Evolutionary conservation across 331 rosid species (phyloP).

Genomic region (Arachis monticola): DNA sequence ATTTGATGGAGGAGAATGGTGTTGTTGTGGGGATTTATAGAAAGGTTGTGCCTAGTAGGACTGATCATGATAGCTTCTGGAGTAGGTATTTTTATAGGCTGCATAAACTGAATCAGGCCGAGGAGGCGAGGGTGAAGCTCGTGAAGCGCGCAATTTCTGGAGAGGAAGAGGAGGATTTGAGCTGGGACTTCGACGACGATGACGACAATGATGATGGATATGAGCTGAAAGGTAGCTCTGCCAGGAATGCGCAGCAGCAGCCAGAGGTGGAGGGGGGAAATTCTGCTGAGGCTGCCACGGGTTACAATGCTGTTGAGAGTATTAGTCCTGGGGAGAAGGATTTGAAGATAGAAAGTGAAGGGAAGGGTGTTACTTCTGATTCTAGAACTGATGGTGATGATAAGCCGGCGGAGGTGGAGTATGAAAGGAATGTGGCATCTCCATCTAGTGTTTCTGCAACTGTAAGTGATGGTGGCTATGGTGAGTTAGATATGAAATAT

Average conservation of each 20-base stretch:
- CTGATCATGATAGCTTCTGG: slow-evolving; percentile 70
- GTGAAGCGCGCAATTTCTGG: slow-evolving; percentile 76
- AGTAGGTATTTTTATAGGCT: slow-evolving; percentile 73
- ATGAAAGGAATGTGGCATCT: slow-evolving; percentile 40
- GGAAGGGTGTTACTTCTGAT: slow-evolving; percentile 35
- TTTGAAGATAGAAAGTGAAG: background rate
- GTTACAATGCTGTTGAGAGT: no score
- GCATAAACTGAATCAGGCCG: slow-evolving; percentile 68
- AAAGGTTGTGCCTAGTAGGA: slow-evolving; percentile 63
- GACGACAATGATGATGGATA: slow-evolving; percentile 42
- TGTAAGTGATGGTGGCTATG: slow-evolving; percentile 43
- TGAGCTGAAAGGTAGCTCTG: slow-evolving; percentile 42
- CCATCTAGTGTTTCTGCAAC: slow-evolving; percentile 35
- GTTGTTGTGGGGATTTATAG: slow-evolving; percentile 60
- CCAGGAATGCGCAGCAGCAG: slow-evolving; percentile 23
- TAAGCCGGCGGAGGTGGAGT: slow-evolving; percentile 28
- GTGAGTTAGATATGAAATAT: slow-evolving; percentile 44
- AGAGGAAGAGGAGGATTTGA: slow-evolving; percentile 86
- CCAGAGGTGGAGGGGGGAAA: slow-evolving; percentile 32
- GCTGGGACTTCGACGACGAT: slow-evolving; percentile 90
- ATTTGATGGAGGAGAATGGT: slow-evolving; percentile 60
- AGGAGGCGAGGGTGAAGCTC: slow-evolving; percentile 82
- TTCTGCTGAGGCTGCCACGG: background rate
- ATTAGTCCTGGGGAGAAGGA: slow-evolving; percentile 27
- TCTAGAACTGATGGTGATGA: slow-evolving; percentile 42